Percentiles rank a stretch among this genome's conserved stretches.
phyloP scores from a whole-genome alignment of 2,329 filamentous ascomycete genomes.

The Pseudogymnoascus sp. region DNA sequence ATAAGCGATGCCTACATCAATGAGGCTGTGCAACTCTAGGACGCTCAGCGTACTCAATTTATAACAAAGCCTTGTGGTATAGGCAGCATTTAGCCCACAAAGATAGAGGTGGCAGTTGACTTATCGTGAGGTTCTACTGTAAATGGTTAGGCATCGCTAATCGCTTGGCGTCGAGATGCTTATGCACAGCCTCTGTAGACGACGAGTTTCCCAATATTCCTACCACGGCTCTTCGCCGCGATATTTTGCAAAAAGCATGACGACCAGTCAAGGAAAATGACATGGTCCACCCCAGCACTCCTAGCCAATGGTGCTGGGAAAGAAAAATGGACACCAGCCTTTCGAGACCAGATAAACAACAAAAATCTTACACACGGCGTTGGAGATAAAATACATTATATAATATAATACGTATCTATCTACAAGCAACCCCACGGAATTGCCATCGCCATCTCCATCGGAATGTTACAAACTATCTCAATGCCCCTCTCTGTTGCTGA shows the following conservation, averaged over 20 bases:
- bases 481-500: not conserved
- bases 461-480: not conserved
- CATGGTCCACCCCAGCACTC: not conserved
- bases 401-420: conserved; percentile 6
- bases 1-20: not conserved
- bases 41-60: not conserved
- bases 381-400: conserved; percentile 1
- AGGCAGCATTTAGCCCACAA: not conserved
- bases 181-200: not conserved
- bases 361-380: not conserved
- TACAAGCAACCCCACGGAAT: not conserved
- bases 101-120: not conserved
- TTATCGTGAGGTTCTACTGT: not conserved
- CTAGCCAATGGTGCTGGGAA: not conserved
- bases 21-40: not conserved
- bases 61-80: not conserved
- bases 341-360: not conserved
- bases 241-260: not conserved
- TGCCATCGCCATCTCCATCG: not conserved
- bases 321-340: not conserved
- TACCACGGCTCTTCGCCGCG: not conserved
- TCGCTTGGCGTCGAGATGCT: not conserved
- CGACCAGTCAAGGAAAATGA: not conserved
- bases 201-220: not conserved
- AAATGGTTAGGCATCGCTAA: not conserved